phyloP scores from a whole-genome alignment of 495 filamentous ascomycete species.

The Penicillium samsonianum region DNA sequence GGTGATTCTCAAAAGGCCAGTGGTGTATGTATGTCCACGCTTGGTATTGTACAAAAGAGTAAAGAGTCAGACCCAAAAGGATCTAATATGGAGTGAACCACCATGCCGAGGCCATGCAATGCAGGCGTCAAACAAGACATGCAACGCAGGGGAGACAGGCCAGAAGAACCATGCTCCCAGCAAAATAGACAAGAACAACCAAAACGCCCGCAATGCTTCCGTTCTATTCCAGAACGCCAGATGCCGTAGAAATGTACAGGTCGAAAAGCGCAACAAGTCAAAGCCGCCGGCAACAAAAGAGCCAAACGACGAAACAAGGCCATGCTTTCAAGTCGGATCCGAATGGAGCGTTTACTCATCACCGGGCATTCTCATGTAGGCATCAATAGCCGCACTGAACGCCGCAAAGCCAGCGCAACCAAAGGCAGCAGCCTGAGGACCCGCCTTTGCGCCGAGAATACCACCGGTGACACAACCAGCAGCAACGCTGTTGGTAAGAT shows the following conservation, averaged over 20 bases:
- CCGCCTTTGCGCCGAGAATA: constrained; percentile 77
- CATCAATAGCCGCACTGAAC: constrained; percentile 93
- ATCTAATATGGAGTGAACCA: constrained; percentile 3
- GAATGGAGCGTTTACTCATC: constrained; percentile 26
- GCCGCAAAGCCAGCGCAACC: constrained; percentile 95
- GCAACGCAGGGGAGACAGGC: neutral
- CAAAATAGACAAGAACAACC: constrained; percentile 17
- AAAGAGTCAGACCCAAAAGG: constrained; percentile 2
- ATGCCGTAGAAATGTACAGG: constrained; percentile 27
- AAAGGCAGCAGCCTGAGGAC: constrained; percentile 84
- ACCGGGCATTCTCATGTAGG: constrained; percentile 72
- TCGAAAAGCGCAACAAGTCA: constrained; percentile 7
- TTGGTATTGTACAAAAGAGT: constrained; percentile 15
- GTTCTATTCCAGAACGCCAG: constrained; percentile 29
- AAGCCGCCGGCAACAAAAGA: neutral
- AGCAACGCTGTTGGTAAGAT: constrained; percentile 81
- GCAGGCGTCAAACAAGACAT: constrained; percentile 1
- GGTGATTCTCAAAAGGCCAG: constrained; percentile 11
- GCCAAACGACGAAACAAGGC: neutral
- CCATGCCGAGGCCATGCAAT: constrained; percentile 3
- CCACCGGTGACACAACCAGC: constrained; percentile 93
- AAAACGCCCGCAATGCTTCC: constrained; percentile 33
- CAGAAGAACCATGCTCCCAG: neutral
- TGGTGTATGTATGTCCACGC: constrained; percentile 16
- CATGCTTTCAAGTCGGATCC: neutral